Conservation (phyloP, 169 alveolate species). For the Eimeria sp. region DNA sequence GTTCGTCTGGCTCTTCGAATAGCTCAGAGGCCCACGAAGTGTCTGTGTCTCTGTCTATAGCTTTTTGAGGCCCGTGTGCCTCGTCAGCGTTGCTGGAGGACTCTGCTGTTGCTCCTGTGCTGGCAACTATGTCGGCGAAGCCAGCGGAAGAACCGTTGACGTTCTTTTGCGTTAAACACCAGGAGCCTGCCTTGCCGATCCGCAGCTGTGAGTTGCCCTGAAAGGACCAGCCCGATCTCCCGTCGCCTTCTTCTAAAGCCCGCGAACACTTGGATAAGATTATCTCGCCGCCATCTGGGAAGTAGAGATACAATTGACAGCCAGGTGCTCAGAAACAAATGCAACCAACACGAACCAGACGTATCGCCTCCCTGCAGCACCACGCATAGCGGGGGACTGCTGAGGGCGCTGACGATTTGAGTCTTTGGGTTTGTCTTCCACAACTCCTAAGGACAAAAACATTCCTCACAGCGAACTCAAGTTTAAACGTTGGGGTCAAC, state of each 20-base stretch:
- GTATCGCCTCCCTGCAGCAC: slow-evolving; percentile 86
- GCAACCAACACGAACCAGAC: slow-evolving; percentile 29
- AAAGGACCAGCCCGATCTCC: slow-evolving; percentile 91
- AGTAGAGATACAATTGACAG: neutral
- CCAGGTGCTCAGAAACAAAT: neutral
- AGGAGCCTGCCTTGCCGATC: slow-evolving; percentile 88
- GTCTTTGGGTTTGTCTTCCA: slow-evolving; percentile 86
- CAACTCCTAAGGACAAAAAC: slow-evolving; percentile 78
- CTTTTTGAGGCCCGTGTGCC: slow-evolving; percentile 88
- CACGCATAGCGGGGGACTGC: slow-evolving; percentile 87
- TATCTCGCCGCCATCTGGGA: slow-evolving; percentile 81
- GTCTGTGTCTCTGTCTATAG: slow-evolving; percentile 92
- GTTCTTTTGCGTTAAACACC: slow-evolving; percentile 91
- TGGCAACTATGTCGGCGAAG: slow-evolving; percentile 89
- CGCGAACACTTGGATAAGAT: slow-evolving; percentile 89
- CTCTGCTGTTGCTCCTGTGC: slow-evolving; percentile 85
- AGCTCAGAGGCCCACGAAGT: slow-evolving; percentile 95
- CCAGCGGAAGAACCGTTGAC: slow-evolving; percentile 90
- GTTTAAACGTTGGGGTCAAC: too few relatives aligned
- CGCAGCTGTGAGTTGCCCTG: slow-evolving; percentile 92
- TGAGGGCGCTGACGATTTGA: slow-evolving; percentile 86
- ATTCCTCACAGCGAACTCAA: neutral
- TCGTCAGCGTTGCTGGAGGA: slow-evolving; percentile 83
- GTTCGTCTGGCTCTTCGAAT: slow-evolving; percentile 89
- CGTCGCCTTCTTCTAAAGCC: slow-evolving; percentile 91